Evolutionary conservation across 768 basidiomycete species (phyloP), one percentile per base, ranked within the genome.

Genomic region (Clathrus columnatus): DNA sequence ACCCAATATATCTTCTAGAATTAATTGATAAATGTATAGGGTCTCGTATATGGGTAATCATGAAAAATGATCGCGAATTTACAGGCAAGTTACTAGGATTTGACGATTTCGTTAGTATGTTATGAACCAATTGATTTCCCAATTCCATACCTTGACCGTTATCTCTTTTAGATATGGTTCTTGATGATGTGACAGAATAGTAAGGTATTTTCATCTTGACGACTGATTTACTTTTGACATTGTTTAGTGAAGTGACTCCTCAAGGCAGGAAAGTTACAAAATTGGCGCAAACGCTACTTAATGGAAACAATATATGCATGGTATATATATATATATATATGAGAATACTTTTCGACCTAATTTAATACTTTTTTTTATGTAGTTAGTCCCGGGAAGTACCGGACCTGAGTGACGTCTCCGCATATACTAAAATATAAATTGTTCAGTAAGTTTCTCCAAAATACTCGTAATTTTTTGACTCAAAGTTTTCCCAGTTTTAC

Each of bases 81-180:
- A 90, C 88, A 21, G 95, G 95, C 10, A 96, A 84, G 2, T 75
- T 99, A 42, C 77, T 95, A 29, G 95, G 95, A 1, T 99, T 99
- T 63, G 95, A 99, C 68, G 95, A 99, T 71, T 99, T 95, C 69
- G 95, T 99, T 70, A 99, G 95, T 97, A 68, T 80, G 95, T 94
- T 17, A 2, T 24, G 16, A 20, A 26, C 53, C n/a, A n/a, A n/a
- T n/a, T n/a, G n/a, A 16, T 24, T 55, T 7, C 30, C 24, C 41
- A 21, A 16, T 11, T 20, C 27, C 24, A 21, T 42, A 10, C n/a
- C n/a, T 11, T 36, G 2, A 36, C 56, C 51, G 17, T 41, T 16
- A 30, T 53, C 32, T 36, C 24, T 30, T 20, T 24, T 51, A 92
- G 90, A 92, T 66, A 91, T 94, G 86, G 91, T 94, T 5, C 71